Evolutionary conservation across 2,329 filamentous ascomycete species (phyloP), one percentile per base, ranked within the genome.

Genomic region (Verticillium alfalfae): DNA sequence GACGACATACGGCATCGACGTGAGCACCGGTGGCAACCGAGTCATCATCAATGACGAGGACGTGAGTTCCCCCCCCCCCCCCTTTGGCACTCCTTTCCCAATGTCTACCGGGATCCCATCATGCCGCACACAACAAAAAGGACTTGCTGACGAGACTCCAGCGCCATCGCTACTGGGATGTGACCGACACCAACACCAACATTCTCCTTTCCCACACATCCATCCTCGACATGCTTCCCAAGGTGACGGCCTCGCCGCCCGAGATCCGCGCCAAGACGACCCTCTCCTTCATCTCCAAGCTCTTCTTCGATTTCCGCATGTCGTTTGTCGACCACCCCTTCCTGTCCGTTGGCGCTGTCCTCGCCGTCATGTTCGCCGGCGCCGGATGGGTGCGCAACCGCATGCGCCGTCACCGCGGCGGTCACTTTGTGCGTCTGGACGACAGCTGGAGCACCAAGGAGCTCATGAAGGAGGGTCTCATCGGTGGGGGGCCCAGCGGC

Each of bases 41-140:
- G 91, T 99, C 61, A 90, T 99, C 63, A 95, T 99, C 77, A 97
- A 97, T 68, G 95, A 99, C 69, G 92, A 98, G 81, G 93, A 96
- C 75, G 93, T 96, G 81, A 89, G 91, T 63, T 18, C 13, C 22
- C 13, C 34, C 31, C 37, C 26, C 45, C 34, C 38, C 52, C 41
- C 59, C 52, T 13, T 12, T 16, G 2, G 34, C 15, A 37, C 6
- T 16, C 7, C 26, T 15, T 8, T 57, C 49, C 49, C 65, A 49
- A 26, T 6, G 22, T 31, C 26, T 31, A 31, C 26, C 26, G 26
- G 26, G 26, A 31, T 31, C 26, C 26, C 26, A 31, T 31, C 26
- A 4, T 31, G 5, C 26, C 26, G 26, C 26, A 31, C 4, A 31
- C 26, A 31, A 22, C 22, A 31, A 31, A 4, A 31, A 52, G 59